These are phyloP conservation scores for Trichoderma brevicompactum DNA, from an alignment of 2,329 filamentous ascomycete species.

Conservation along the genomic window DNA sequence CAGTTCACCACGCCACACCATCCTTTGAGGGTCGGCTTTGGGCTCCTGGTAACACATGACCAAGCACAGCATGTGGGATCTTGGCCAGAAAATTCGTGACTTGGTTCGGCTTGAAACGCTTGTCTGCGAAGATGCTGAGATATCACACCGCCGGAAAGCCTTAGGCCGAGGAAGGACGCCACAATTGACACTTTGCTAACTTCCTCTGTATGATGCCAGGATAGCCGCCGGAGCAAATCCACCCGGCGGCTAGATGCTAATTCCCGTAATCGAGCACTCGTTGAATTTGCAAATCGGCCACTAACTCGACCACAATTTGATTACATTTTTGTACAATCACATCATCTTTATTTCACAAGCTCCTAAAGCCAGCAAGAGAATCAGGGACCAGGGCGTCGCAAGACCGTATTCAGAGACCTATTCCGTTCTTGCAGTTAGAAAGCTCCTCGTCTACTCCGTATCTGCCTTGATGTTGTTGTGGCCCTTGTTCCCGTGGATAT, in stretches of 20 bases:
- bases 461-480: too few species aligned
- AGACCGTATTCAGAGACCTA: too few species aligned
- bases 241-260: slow-evolving; percentile 10
- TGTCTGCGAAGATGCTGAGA: slow-evolving; percentile 16
- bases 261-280: not conserved
- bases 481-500: too few species aligned
- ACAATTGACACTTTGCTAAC: not conserved
- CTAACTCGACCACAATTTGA: not conserved
- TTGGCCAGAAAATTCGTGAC: slow-evolving; percentile 8
- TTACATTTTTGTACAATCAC: not conserved
- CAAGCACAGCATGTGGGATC: slow-evolving; percentile 3
- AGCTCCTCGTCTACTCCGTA: too few species aligned
- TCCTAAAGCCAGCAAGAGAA: not conserved
- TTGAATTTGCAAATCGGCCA: not conserved
- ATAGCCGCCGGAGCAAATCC: slow-evolving; percentile 15
- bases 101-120: slow-evolving; percentile 22
- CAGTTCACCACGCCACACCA: slow-evolving; percentile 9
- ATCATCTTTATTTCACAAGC: not conserved
- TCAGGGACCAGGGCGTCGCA: too few species aligned
- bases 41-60: slow-evolving; percentile 7
- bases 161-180: not conserved
- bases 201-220: not conserved
- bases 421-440: too few species aligned
- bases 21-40: slow-evolving; percentile 14
- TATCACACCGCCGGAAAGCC: slow-evolving; percentile 22